Evolutionary conservation across 2,329 filamentous ascomycete species (phyloP).

Genomic region (Monascus ruber): DNA sequence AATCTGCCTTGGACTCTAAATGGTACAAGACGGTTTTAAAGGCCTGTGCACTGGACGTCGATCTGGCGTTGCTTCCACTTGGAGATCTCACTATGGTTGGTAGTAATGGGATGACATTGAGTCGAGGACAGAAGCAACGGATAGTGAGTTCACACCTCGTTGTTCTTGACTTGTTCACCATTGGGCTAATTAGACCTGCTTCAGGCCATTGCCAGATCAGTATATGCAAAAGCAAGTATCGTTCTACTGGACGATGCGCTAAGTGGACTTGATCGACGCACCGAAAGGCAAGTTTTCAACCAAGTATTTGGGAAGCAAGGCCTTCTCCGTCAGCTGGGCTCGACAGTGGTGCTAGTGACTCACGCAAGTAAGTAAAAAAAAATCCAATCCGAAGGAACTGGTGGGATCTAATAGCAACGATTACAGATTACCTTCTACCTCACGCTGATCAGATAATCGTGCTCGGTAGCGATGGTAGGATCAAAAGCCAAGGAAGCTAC

Average conservation of each 20-base stretch:
- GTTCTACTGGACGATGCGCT: constrained; percentile 28
- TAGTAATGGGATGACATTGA: constrained; percentile 40
- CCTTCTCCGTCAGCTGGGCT: neutral
- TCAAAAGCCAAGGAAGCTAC: constrained; percentile 33
- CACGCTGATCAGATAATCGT: constrained; percentile 33
- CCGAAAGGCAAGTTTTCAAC: neutral
- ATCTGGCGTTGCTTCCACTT: constrained; percentile 28
- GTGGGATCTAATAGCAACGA: too few species aligned
- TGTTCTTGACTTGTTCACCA: neutral
- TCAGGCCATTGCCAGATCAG: constrained; percentile 18
- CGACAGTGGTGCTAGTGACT: constrained; percentile 10
- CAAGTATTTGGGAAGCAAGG: neutral
- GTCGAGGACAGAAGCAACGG: constrained; percentile 43
- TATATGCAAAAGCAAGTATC: constrained; percentile 20
- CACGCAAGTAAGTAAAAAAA: constrained; percentile 14
- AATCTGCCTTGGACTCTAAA: constrained; percentile 22
- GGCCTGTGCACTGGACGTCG: constrained; percentile 24
- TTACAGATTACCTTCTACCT: constrained; percentile 12
- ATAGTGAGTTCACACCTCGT: constrained; percentile 23
- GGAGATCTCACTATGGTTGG: constrained; percentile 39
- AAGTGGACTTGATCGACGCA: constrained; percentile 20
- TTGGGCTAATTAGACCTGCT: too few species aligned
- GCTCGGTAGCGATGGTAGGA: constrained; percentile 25
- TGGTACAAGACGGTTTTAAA: constrained; percentile 18
- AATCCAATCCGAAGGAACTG: too few species aligned